Evolutionary conservation across 495 filamentous ascomycete species (phyloP).

Genomic region (Neurospora tetraspora): DNA sequence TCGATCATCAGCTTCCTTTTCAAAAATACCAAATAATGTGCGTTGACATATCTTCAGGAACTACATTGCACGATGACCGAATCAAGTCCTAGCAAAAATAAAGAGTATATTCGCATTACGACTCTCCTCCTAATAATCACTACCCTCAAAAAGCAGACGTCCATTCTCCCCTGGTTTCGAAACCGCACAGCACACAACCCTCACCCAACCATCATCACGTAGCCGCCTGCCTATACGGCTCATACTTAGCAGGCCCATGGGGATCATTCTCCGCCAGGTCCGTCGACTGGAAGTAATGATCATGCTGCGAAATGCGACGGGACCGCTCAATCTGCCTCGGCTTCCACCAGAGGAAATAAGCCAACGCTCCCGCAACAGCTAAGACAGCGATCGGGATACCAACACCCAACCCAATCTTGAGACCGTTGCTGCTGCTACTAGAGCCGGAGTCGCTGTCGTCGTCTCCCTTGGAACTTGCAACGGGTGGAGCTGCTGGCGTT

Average conservation of each 20-base stretch:
- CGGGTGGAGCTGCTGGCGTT: not conserved
- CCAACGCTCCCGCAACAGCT: not conserved
- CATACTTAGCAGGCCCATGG: not conserved
- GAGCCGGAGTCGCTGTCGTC: not conserved
- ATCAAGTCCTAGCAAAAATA: not conserved
- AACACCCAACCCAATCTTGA: slow-evolving; percentile 5
- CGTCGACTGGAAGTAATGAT: not conserved
- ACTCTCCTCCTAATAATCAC: not conserved
- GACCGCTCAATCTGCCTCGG: not conserved
- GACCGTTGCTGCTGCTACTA: not conserved
- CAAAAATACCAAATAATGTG: not conserved
- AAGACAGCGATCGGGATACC: not conserved
- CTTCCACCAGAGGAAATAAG: slow-evolving; percentile 1
- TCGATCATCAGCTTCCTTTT: not conserved
- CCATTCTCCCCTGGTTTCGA: not conserved
- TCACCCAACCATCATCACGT: not conserved
- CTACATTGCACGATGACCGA: not conserved
- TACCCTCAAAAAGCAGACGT: not conserved
- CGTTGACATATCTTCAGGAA: not conserved
- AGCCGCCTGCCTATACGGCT: not conserved
- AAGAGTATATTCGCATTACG: not conserved
- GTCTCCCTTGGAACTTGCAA: not conserved
- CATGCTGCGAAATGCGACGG: not conserved
- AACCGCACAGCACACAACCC: not conserved
- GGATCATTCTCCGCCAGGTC: slow-evolving; percentile 1